Evolutionary conservation across 495 filamentous ascomycete species (phyloP), one percentile per base, ranked within the genome.

Genomic region (Penicillium herquei): DNA sequence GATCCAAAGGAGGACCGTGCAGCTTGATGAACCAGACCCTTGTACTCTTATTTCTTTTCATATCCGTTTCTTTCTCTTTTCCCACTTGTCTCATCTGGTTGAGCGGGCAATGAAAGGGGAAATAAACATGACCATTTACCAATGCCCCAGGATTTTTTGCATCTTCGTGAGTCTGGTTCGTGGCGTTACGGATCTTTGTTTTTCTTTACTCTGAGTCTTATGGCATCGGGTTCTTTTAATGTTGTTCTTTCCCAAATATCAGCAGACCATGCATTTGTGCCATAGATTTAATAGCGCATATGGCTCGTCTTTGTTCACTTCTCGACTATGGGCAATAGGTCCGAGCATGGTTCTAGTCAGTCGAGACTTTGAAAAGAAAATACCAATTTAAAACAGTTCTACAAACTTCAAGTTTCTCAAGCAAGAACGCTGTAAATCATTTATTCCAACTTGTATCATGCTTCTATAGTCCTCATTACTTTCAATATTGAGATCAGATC

Each of bases 1-100:
- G 74, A 77, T 58, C 58, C 72, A 42, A 76, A 71, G 63, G 75
- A 78, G 55, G 74, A 78, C 45, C 65, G 59, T 42, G 59, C 62
- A 43, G 64, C 63, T 18, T 77, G 55, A 70, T n/a, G 17, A 39
- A 30, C 39, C 34, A 43, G 40, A 37, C 48, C 17, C 34, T 58
- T 63, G 52, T 57, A 65, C 58, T 57, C 51, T 66, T 63, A 62
- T 49, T 56, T 55, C 21, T 26, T 26, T 26, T 56, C 47, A 63
- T 61, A 58, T 50, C 54, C 51, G 50, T 49, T 49, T 33, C 34
- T 49, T 49, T 49, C 59, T 50, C 52, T 39, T 44, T 50, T 46
- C 45, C 50, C 48, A 30, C 42, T 35, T 53, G 48, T 55, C 46
- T 60, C 51, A 56, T 63, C 55, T 52, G 41, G 54, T 54, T 44